phyloP scores from a whole-genome alignment of 768 basidiomycete genomes.

The Rhizopogon vulgaris region DNA sequence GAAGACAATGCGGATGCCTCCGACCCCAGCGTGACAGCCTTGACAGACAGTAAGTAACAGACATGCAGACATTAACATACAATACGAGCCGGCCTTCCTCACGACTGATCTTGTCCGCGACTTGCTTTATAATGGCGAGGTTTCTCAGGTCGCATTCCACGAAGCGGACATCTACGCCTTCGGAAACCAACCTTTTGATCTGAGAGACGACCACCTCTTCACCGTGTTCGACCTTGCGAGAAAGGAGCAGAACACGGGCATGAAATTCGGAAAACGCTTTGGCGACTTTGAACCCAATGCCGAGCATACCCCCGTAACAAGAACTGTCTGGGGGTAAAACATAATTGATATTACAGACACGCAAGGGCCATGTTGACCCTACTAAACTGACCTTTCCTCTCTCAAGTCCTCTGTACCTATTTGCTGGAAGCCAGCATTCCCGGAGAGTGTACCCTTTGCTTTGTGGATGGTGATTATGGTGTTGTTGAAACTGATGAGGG shows the following conservation, averaged over 20 bases:
- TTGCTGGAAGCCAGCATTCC: conserved; percentile 1
- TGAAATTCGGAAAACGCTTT: conserved; percentile 20
- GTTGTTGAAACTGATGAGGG: too few relatives aligned
- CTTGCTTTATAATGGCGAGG: conserved; percentile 18
- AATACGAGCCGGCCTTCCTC: conserved; percentile 11
- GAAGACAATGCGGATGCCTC: conserved; percentile 20
- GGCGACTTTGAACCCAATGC: conserved; percentile 27
- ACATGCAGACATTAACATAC: conserved; percentile 2
- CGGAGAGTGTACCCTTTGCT: neutral
- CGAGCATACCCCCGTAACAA: conserved; percentile 26
- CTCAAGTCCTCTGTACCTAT: neutral
- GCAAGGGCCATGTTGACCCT: neutral
- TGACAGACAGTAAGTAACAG: neutral
- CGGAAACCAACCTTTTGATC: conserved; percentile 10
- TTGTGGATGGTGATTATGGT: neutral
- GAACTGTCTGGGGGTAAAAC: conserved; percentile 14
- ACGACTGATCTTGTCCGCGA: conserved; percentile 18
- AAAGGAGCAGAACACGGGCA: conserved; percentile 22
- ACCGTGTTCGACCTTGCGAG: conserved; percentile 17
- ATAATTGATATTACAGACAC: neutral
- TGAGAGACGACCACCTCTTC: conserved; percentile 17
- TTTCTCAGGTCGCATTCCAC: conserved; percentile 23
- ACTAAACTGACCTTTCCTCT: conserved; percentile 4
- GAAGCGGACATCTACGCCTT: conserved; percentile 15
- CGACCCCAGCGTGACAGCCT: conserved; percentile 25